Conservation (phyloP, 2,329 filamentous ascomycete genomes). For the Helotiales sp. region DNA sequence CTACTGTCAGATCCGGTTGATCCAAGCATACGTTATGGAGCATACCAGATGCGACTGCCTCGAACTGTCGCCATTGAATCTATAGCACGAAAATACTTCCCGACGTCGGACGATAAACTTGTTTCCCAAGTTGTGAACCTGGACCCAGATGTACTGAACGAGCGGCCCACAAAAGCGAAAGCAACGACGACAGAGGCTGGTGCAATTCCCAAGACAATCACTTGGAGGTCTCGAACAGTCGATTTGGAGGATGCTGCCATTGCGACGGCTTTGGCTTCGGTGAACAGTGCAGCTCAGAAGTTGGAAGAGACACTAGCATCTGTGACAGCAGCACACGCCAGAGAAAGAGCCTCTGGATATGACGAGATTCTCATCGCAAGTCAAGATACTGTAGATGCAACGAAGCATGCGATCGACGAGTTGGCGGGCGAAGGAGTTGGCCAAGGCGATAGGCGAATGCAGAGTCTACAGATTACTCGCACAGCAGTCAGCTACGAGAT, state of each 20-base stretch:
- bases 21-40: conserved; percentile 90
- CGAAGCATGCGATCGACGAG: conserved; percentile 92
- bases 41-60: conserved; percentile 88
- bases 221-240: conserved; percentile 85
- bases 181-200: conserved; percentile 56
- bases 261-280: conserved; percentile 77
- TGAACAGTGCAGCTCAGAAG: conserved; percentile 58
- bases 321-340: conserved; percentile 52
- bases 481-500: conserved; percentile 94
- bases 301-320: conserved; percentile 55
- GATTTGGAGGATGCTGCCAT: conserved; percentile 93
- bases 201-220: conserved; percentile 73
- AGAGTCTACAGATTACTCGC: conserved; percentile 88
- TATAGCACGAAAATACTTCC: conserved; percentile 81
- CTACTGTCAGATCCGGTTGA: conserved; percentile 85
- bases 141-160: conserved; percentile 69
- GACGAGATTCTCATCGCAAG: conserved; percentile 88
- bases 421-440: conserved; percentile 81
- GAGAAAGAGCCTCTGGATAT: conserved; percentile 82
- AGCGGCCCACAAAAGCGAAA: conserved; percentile 55
- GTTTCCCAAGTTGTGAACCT: conserved; percentile 71
- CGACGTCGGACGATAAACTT: conserved; percentile 64
- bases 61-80: conserved; percentile 81
- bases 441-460: conserved; percentile 84
- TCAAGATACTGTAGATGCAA: conserved; percentile 92